Conservation (phyloP, 1,139 yeast genomes). For the Debaryomyces nepalensis region DNA sequence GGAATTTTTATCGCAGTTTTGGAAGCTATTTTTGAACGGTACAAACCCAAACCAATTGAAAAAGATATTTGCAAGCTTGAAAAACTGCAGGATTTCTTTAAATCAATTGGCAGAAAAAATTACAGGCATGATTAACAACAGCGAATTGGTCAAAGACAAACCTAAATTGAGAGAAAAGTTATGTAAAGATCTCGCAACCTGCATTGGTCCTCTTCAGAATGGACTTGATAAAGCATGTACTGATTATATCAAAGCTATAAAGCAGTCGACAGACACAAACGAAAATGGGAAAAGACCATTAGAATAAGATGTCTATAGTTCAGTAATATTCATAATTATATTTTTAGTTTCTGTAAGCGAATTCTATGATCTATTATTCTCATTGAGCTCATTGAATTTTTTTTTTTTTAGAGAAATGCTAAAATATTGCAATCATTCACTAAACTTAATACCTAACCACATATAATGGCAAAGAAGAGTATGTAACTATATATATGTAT, state of each 20-base stretch:
- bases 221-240: conserved; percentile 38
- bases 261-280: conserved; percentile 12
- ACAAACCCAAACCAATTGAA: conserved; percentile 46
- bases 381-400: conserved; percentile 11
- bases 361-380: conserved; percentile 6
- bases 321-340: background rate
- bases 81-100: conserved; percentile 35
- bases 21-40: conserved; percentile 45
- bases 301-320: background rate
- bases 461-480: conserved; percentile 16
- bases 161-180: conserved; percentile 42
- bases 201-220: conserved; percentile 34
- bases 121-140: conserved; percentile 14
- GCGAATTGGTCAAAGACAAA: conserved; percentile 24
- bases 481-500: conserved; percentile 1
- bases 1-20: conserved; percentile 51
- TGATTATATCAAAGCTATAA: conserved; percentile 38
- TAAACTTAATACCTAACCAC: background rate
- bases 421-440: background rate
- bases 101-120: conserved; percentile 27
- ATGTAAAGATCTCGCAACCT: conserved; percentile 36
- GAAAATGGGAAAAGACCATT: conserved; percentile 10
- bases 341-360: background rate
- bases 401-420: conserved; percentile 10
- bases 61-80: conserved; percentile 41